Base-by-base conservation (phyloP, 2,329 filamentous ascomycete species). In the Pseudomassariella vexata region DNA sequence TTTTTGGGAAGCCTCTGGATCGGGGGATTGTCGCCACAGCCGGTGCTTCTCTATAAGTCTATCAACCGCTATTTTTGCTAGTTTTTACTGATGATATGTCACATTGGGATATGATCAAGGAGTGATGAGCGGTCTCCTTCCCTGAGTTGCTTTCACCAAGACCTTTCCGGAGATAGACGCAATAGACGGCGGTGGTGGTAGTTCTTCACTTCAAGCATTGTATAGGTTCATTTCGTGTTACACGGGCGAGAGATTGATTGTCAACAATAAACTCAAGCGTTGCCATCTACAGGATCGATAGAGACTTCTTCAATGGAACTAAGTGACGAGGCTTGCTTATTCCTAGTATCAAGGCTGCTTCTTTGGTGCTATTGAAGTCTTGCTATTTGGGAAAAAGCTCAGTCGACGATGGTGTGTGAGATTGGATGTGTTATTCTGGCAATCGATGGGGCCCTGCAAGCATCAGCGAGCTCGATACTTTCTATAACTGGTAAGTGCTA, bases 391-490 rank as follows among this genome's bases (percentile, higher is more conserved):
- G 10, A 63, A 67, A 32, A 41, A 34, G 5, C 50, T 68, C n/a
- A 65, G 65, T 8, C 57, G 65, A 18, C 52, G 58, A 31, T 48
- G 47, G 17, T 59, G 55, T 19, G 57, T 67, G 14, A 47, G 25
- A 39, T 57, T 4, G 65, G 64, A 11, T 57, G 56, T 1, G 18
- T 55, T 4, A 52, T 66, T 39, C 59, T 67, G 53, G 53, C 61
- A n/a, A 32, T 60, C 1, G 68, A 67, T 5, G 64, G 65, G 3
- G 40, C 61, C 4, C 50, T 72, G 4, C 66, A 70, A 44, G 56
- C 62, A 3, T 53, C 62, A 0, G 59, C 63, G 1, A 66, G 57
- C 39, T 54, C 49, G n/a, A 55, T 61, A 5, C 42, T 62, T 1
- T 64, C 66, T 33, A 55, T 69, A 36, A 59, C 68, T 21, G 53